Base-by-base conservation (phyloP, 2,329 filamentous ascomycete genomes). In the Penicillium sp. region DNA sequence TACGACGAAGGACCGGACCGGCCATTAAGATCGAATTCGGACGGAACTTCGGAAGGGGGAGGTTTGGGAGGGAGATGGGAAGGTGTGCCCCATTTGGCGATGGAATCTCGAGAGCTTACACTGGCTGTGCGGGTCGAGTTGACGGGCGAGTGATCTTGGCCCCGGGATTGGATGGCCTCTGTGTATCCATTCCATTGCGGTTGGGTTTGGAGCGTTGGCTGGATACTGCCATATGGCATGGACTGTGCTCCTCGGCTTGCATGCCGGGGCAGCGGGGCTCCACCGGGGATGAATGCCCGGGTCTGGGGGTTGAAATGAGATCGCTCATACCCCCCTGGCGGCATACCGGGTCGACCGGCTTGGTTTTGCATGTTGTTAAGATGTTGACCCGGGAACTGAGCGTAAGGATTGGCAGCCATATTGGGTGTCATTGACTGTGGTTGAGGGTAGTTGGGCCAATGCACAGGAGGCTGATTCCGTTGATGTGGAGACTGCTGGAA, bases 271-370 rank as follows among this genome's bases (percentile, higher is more conserved):
- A 66, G 58, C 31, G 70, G 56, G 28, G 66, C 63, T 39, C 84
- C 79, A 48, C 80, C 81, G 1, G 93, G 93, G 21, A 96, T 85
- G 72, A 97, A 97, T 0, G 92, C 90, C 68, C 96, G 90, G 14
- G 90, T 97, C 76, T 96, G 92, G 1, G 92, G 93, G 69, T 97
- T 97, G 77, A 97, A 97, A 11, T 89, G 86, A 65, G 91, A 90
- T 54, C 92, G 83, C 68, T 89, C 91, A 69, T 85, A 95, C 74
- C 88, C 94, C 74, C 88, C 94, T 31, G 91, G 91, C 13, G 91
- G 90, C 52, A 95, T 86, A 5, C 91, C 90, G 70, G 96, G 91
- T 68, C 92, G 88, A 54, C 83, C 85, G 71, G 89, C 87, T 8
- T 87, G 84, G 65, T 89, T 89, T 57, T 89, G 82, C 23, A 90